These are phyloP conservation scores for Acacia crassicarpa DNA, from an alignment of 306 rosid genomes.

Conservation along the genomic window DNA sequence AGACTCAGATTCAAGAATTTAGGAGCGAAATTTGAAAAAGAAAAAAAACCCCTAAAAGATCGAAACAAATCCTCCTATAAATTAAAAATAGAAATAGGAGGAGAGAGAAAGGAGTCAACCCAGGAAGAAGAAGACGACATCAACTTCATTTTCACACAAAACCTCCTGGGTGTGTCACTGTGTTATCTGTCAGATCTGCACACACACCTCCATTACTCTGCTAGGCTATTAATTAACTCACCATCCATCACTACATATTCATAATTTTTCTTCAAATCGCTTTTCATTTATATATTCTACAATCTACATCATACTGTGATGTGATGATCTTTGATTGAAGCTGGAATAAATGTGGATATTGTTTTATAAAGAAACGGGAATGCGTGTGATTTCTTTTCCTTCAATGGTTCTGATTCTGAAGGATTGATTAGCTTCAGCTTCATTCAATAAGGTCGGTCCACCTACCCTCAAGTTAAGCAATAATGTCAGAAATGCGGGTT, in stretches of 20 bases:
- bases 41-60: background rate
- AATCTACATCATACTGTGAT: background rate
- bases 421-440: background rate
- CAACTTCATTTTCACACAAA: constrained; percentile 35
- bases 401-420: constrained; percentile 14
- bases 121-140: constrained; percentile 5
- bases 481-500: constrained; percentile 65
- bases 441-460: background rate
- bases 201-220: background rate
- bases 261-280: background rate
- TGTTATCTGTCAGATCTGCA: constrained; percentile 37
- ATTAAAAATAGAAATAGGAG: background rate
- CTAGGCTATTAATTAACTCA: background rate
- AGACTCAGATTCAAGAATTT: constrained; percentile 26
- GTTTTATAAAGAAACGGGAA: constrained; percentile 14
- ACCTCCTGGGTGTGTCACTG: constrained; percentile 1
- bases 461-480: background rate
- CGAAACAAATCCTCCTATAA: background rate
- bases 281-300: background rate
- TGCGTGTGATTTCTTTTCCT: constrained; percentile 15
- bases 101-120: background rate
- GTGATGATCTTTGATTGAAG: background rate
- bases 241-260: background rate
- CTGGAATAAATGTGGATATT: constrained; percentile 19
- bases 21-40: constrained; percentile 28